phyloP scores from a whole-genome alignment of 495 filamentous ascomycete species.

The Penicillium subrubescens region DNA sequence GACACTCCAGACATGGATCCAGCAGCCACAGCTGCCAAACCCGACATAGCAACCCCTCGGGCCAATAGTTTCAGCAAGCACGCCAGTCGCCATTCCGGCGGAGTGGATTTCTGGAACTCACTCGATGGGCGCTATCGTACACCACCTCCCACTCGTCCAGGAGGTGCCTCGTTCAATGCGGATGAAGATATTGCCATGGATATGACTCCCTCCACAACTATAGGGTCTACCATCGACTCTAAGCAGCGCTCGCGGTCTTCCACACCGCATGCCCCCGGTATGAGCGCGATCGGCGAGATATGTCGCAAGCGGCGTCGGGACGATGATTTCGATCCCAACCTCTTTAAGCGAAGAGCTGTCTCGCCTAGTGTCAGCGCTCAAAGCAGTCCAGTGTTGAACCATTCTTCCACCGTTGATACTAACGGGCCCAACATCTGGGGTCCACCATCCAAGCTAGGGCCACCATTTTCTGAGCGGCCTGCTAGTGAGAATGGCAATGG shows the following conservation, averaged over 20 bases:
- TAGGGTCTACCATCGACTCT: constrained; percentile 34
- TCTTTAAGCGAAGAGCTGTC: constrained; percentile 91
- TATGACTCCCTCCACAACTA: constrained; percentile 61
- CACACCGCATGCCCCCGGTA: constrained; percentile 47
- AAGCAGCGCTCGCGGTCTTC: constrained; percentile 51
- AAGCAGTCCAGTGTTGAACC: constrained; percentile 80
- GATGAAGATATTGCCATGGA: constrained; percentile 81
- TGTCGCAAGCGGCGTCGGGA: constrained; percentile 82
- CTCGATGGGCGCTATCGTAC: constrained; percentile 66
- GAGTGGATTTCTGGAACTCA: constrained; percentile 77
- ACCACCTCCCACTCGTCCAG: constrained; percentile 61
- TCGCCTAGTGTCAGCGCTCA: constrained; percentile 90
- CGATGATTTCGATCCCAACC: constrained; percentile 86
- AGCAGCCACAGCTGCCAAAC: constrained; percentile 61
- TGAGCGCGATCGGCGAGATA: constrained; percentile 63
- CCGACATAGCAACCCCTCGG: constrained; percentile 45
- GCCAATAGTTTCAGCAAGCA: constrained; percentile 72
- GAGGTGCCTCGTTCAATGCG: constrained; percentile 59
- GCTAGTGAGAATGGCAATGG: constrained; percentile 42
- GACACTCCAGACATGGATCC: constrained; percentile 57
- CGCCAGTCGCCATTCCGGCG: constrained; percentile 67
- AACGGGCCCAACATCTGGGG: constrained; percentile 68
- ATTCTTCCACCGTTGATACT: constrained; percentile 74
- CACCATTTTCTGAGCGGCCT: constrained; percentile 52
- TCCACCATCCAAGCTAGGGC: constrained; percentile 59